Evolutionary conservation across 352 stramenopile species (phyloP).

Genomic region (Pythium volutum): DNA sequence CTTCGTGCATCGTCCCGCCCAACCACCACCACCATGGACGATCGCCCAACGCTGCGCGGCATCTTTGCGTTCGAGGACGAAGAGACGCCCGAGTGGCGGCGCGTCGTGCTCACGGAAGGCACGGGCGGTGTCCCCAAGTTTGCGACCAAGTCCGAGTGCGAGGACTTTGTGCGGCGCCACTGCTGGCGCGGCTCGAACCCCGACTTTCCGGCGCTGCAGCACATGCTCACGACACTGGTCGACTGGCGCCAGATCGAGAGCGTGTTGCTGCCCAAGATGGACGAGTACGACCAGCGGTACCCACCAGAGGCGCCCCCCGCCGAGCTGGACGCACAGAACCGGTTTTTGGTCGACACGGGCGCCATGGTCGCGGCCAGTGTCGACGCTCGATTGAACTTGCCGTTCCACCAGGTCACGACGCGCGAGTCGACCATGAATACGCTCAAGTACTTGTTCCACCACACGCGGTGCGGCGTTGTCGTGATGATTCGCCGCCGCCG

Average conservation of each 20-base stretch:
- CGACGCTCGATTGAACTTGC: slow-evolving; percentile 87
- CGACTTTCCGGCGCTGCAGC: slow-evolving; percentile 87
- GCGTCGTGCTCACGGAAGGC: slow-evolving; percentile 63
- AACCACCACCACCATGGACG: slow-evolving; percentile 15
- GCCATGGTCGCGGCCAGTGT: slow-evolving; percentile 53
- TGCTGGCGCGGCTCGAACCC: slow-evolving; percentile 89
- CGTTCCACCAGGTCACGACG: slow-evolving; percentile 89
- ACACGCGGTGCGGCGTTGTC: slow-evolving; percentile 98
- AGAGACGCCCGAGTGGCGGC: slow-evolving; percentile 75
- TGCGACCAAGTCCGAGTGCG: slow-evolving; percentile 82
- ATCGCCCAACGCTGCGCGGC: slow-evolving; percentile 58
- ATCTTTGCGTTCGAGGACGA: slow-evolving; percentile 89
- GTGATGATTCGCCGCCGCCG: slow-evolving; percentile 96
- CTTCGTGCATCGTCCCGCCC: too few relatives aligned
- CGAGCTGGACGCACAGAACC: slow-evolving; percentile 48
- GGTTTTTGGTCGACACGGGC: slow-evolving; percentile 57
- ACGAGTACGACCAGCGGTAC: slow-evolving; percentile 69
- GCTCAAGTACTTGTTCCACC: slow-evolving; percentile 97
- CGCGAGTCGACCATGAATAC: slow-evolving; percentile 92
- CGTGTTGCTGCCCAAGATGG: slow-evolving; percentile 76
- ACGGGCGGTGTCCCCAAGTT: slow-evolving; percentile 82
- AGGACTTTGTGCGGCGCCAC: slow-evolving; percentile 86
- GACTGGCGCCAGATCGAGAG: slow-evolving; percentile 81
- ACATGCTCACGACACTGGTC: slow-evolving; percentile 91
- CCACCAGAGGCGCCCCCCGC: slow-evolving; percentile 33